phyloP scores from a whole-genome alignment of 768 basidiomycete genomes.

The Plicaturopsis crispa region DNA sequence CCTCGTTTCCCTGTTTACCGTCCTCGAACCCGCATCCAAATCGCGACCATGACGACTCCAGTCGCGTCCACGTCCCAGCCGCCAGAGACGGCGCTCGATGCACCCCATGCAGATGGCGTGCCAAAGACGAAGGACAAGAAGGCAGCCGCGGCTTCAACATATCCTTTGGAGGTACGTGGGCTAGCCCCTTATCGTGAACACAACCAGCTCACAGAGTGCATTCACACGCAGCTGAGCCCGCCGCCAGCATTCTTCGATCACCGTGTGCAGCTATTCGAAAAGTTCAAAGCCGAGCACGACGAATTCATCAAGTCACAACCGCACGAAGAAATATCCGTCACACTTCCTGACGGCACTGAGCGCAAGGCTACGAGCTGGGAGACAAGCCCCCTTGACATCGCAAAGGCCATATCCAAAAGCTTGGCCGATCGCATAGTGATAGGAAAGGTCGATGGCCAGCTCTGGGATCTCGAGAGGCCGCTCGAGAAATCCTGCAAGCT shows the following conservation, averaged over 20 bases:
- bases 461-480: conserved; percentile 95
- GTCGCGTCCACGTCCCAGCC: conserved; percentile 50
- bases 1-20: conserved; percentile 7
- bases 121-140: conserved; percentile 40
- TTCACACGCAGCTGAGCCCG: conserved; percentile 58
- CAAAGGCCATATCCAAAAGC: conserved; percentile 80
- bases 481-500: conserved; percentile 80
- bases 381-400: conserved; percentile 88
- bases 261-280: conserved; percentile 84
- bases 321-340: conserved; percentile 75
- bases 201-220: too few relatives aligned
- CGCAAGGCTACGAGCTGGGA: conserved; percentile 89
- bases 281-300: conserved; percentile 79
- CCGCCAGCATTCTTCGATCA: conserved; percentile 83
- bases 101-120: conserved; percentile 30
- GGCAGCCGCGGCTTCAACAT: conserved; percentile 27
- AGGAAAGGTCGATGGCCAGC: conserved; percentile 81
- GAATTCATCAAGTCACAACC: conserved; percentile 75
- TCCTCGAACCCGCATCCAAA: conserved; percentile 12
- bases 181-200: conserved; percentile 2
- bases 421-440: conserved; percentile 88
- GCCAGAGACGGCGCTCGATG: conserved; percentile 36
- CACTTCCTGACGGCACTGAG: conserved; percentile 79
- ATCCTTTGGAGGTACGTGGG: conserved; percentile 56
- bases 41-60: conserved; percentile 44